Base-by-base conservation (phyloP, 192 early-diverging fungal genomes). In the Coemansia sp. region DNA sequence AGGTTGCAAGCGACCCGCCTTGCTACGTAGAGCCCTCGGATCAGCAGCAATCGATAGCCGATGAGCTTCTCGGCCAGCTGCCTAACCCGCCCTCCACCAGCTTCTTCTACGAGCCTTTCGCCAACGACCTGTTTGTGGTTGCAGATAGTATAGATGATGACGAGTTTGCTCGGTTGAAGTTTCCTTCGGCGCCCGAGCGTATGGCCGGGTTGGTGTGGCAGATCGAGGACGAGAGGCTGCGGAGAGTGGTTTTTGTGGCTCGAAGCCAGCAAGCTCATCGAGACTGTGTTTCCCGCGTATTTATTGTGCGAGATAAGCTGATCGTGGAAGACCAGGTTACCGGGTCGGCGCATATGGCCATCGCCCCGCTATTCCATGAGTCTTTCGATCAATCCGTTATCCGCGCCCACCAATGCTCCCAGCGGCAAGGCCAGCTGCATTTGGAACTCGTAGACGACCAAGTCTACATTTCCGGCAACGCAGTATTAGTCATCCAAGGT, bases 241-340 rank as follows among this genome's bases (percentile, higher is more conserved):
- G 47, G 14, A 7, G 37, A 4, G 56, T 48, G 1, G 38, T 56
- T 3, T 53, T 58, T 42, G 50, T 56, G 12, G 36, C 52, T 6
- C 47, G 16, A n/a, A 49, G 47, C 15, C 47, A 32, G 15, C 10
- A 14, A 9, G 34, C 11, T 36, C 4, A 53, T 32, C 4, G 38
- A 5, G 66, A 74, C 40, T 64, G 60, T 17, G 9, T 69, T 14
- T 23, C 61, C 15, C 65, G 76, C 9, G 59, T 79, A 6, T 79
- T 79, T 36, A 34, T 37, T 30, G 37, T 55, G 6, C 15, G 11
- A 4, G n/a, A 49, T 17, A 17, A 30, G 7, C 20, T 12, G 5
- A 8, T 51, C 0, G 49, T 32, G 6, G 77, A 79, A 38, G 77
- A 79, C 37, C 65, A 64, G 39, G 69, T 64, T 15, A 71, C 62